Conservation (phyloP, 192 early-diverging fungal genomes). For the Backusella psychrophila region DNA sequence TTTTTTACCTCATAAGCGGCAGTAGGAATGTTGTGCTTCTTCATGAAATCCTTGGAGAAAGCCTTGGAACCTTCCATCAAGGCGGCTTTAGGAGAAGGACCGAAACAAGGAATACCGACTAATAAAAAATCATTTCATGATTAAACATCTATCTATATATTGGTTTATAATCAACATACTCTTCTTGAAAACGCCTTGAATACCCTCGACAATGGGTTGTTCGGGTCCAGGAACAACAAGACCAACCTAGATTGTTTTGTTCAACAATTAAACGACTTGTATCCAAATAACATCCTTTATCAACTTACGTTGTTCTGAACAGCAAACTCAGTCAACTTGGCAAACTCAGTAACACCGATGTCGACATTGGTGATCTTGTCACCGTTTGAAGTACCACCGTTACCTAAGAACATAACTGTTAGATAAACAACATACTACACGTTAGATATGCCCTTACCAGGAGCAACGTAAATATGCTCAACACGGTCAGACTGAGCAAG, state of each 20-base stretch:
- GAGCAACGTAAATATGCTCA: slow-evolving; percentile 85
- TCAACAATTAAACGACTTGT: slow-evolving; percentile 3
- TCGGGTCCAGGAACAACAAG: slow-evolving; percentile 95
- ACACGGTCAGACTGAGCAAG: slow-evolving; percentile 79
- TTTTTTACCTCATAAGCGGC: slow-evolving; percentile 73
- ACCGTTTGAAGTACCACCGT: slow-evolving; percentile 84
- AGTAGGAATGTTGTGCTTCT: slow-evolving; percentile 93
- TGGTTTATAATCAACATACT: slow-evolving; percentile 34
- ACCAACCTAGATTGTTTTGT: slow-evolving; percentile 47
- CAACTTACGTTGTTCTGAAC: slow-evolving; percentile 64
- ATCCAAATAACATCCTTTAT: background rate
- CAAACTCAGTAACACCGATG: slow-evolving; percentile 71
- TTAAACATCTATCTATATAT: background rate
- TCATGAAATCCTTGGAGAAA: slow-evolving; percentile 99
- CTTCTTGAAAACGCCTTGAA: slow-evolving; percentile 79
- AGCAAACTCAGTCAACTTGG: slow-evolving; percentile 76
- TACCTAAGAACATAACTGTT: slow-evolving; percentile 56
- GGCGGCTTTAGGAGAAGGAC: slow-evolving; percentile 87
- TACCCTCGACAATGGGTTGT: slow-evolving; percentile 94
- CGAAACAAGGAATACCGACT: slow-evolving; percentile 92
- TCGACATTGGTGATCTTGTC: slow-evolving; percentile 81
- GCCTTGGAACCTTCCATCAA: slow-evolving; percentile 97
- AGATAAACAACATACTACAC: background rate
- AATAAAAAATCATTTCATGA: background rate
- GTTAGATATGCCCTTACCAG: slow-evolving; percentile 55